A percentile compares a stretch with the other conserved stretches of the same genome.
Conservation (phyloP, 129 eudicot species). For the Pittosporum tobira region DNA sequence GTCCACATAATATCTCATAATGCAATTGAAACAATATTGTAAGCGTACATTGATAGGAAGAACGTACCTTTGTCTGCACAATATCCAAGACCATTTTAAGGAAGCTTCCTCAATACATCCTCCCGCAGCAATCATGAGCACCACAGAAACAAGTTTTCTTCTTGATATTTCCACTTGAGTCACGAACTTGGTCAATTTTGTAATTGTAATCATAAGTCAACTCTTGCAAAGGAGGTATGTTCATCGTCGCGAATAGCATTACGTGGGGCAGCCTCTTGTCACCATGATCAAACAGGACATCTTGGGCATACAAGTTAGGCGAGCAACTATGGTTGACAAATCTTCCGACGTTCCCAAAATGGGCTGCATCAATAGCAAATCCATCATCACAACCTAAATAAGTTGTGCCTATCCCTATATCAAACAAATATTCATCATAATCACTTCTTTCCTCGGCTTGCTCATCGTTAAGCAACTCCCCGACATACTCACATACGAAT, state of each 20-base stretch:
- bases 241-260: constrained; percentile 15
- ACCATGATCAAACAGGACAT: constrained; percentile 19
- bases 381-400: neutral
- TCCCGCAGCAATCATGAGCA: constrained; percentile 8
- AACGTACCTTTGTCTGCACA: neutral
- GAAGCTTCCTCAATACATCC: constrained; percentile 6
- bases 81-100: neutral
- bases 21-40: neutral
- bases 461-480: constrained; percentile 19
- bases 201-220: constrained; percentile 17
- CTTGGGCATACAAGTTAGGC: constrained; percentile 17
- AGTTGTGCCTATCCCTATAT: constrained; percentile 7
- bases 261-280: constrained; percentile 19
- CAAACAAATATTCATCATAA: constrained; percentile 27
- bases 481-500: constrained; percentile 36
- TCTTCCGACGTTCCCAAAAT: constrained; percentile 15
- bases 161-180: constrained; percentile 15
- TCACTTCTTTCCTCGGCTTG: constrained; percentile 24
- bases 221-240: constrained; percentile 17
- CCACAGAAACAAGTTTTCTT: constrained; percentile 7
- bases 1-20: neutral
- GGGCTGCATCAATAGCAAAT: constrained; percentile 20
- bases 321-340: constrained; percentile 22
- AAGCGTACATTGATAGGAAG: neutral
- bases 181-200: constrained; percentile 11